Evolutionary conservation across 1,284 basidiomycete genomes (phyloP).

Genomic region (Cryptococcus hybrid): DNA sequence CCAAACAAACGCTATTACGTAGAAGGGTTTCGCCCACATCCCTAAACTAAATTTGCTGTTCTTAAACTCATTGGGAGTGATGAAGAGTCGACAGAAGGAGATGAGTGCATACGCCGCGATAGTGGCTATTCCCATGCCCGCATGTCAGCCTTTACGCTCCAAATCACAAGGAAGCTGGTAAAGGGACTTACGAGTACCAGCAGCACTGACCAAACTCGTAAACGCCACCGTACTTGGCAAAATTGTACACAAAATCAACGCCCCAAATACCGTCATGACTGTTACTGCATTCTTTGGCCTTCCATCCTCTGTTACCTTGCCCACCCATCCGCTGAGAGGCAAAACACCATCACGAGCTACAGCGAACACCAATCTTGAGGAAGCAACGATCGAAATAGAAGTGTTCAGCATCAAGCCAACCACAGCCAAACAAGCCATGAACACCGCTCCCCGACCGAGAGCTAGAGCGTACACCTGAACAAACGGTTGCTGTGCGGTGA

Average conservation of each 20-base stretch:
- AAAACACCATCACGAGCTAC: slow-evolving; percentile 84
- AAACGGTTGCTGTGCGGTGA: slow-evolving; percentile 80
- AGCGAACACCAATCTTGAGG: slow-evolving; percentile 78
- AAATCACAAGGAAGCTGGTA: background rate
- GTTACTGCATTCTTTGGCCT: slow-evolving; percentile 79
- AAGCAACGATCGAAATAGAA: slow-evolving; percentile 74
- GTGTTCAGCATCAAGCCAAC: slow-evolving; percentile 74
- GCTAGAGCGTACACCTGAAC: slow-evolving; percentile 76
- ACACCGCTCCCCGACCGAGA: slow-evolving; percentile 69
- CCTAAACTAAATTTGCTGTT: slow-evolving; percentile 69
- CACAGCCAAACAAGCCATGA: slow-evolving; percentile 78
- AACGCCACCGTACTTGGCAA: slow-evolving; percentile 82
- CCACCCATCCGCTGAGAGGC: slow-evolving; percentile 74
- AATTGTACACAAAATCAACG: slow-evolving; percentile 71
- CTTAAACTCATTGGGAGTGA: slow-evolving; percentile 72
- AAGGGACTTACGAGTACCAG: slow-evolving; percentile 47
- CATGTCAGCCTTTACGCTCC: background rate
- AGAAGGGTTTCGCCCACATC: slow-evolving; percentile 63
- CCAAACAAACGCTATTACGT: slow-evolving; percentile 64
- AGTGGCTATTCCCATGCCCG: slow-evolving; percentile 59
- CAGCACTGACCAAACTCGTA: slow-evolving; percentile 77
- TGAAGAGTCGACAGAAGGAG: slow-evolving; percentile 63
- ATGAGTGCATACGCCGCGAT: slow-evolving; percentile 74
- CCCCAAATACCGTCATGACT: slow-evolving; percentile 72
- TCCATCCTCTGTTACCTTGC: slow-evolving; percentile 53